Evolutionary conservation across 108 stramenopile genomes (phyloP).

Genomic region (Fragilaria crotonensis): DNA sequence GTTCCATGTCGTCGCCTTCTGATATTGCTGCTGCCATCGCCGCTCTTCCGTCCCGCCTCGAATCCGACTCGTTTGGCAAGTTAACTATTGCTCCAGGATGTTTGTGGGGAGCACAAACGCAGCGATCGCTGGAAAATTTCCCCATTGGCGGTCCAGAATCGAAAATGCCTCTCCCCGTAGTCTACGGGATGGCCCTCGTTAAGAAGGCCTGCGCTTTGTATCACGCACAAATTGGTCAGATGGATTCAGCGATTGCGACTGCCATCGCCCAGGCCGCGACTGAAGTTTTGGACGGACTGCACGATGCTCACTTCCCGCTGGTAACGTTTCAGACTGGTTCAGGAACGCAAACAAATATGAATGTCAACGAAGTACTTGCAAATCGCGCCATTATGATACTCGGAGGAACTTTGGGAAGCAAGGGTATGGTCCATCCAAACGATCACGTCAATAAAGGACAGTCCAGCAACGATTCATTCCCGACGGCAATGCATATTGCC

Average conservation of each 20-base stretch:
- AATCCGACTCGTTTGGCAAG: slow-evolving; percentile 77
- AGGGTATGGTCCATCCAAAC: slow-evolving; percentile 94
- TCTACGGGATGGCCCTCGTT: slow-evolving; percentile 85
- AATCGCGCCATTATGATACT: slow-evolving; percentile 95
- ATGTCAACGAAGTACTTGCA: slow-evolving; percentile 96
- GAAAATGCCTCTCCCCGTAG: slow-evolving; percentile 91
- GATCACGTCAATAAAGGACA: slow-evolving; percentile 98
- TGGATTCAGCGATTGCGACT: slow-evolving; percentile 47
- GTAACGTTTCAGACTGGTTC: slow-evolving; percentile 95
- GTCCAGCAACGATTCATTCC: slow-evolving; percentile 91
- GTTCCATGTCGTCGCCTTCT: too few species aligned
- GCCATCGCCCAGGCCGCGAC: slow-evolving; percentile 88
- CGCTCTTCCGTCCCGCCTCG: slow-evolving; percentile 59
- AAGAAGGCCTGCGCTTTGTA: slow-evolving; percentile 93
- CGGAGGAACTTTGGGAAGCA: slow-evolving; percentile 84
- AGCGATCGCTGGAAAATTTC: slow-evolving; percentile 93
- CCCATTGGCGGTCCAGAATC: slow-evolving; percentile 89
- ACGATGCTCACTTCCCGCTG: slow-evolving; percentile 94
- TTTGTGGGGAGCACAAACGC: slow-evolving; percentile 89
- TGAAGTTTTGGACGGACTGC: slow-evolving; percentile 85
- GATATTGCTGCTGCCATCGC: too few species aligned
- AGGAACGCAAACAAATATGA: slow-evolving; percentile 99
- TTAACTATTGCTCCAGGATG: slow-evolving; percentile 64
- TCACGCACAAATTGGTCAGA: slow-evolving; percentile 60
- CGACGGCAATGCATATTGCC: slow-evolving; percentile 97